Evolutionary conservation across 2,329 filamentous ascomycete species (phyloP), one percentile per base, ranked within the genome.

Genomic region (Calonectria multiphialidica): DNA sequence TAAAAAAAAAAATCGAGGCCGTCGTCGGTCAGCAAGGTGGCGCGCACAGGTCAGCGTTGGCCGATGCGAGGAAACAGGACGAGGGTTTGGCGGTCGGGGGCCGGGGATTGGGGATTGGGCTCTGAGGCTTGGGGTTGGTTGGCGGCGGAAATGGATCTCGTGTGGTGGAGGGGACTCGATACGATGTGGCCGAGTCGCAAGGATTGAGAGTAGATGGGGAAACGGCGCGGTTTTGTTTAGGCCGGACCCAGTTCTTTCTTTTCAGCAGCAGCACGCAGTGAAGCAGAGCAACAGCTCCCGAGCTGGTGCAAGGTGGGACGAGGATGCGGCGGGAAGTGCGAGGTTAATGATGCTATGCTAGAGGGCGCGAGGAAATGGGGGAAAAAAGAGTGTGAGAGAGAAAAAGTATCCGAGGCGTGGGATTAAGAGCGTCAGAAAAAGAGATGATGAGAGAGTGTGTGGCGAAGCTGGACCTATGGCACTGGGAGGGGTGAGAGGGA

Each of bases 141-240:
- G 70, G 72, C 70, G 75, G 74, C 76, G 75, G 71, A 77, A 74
- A 76, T 73, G 73, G 76, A 78, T 69, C 66, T 75, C 64, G 62
- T 69, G 69, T 66, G 66, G 53, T 61, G 70, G 70, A 61, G 76
- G 69, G 75, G 75, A 76, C 77, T 78, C 76, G 75, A 78, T 72
- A 73, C 67, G 68, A 77, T 75, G 63, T 71, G 45, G 63, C 49
- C 67, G 71, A 67, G 71, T 70, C 71, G 71, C 71, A 72, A 71
- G 68, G 68, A 66, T 71, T 59, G 53, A 59, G 57, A 64, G 61
- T 57, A 61, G 67, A 63, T 35, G 50, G 49, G 59, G 66, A 55
- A 50, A 55, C 59, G 72, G 75, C 59, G 74, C 70, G 71, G 68
- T 70, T 77, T 74, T 72, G 72, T 68, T 72, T 77, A 66, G 67